phyloP scores from a whole-genome alignment of 306 rosid species.

The Acacia acuminata region DNA sequence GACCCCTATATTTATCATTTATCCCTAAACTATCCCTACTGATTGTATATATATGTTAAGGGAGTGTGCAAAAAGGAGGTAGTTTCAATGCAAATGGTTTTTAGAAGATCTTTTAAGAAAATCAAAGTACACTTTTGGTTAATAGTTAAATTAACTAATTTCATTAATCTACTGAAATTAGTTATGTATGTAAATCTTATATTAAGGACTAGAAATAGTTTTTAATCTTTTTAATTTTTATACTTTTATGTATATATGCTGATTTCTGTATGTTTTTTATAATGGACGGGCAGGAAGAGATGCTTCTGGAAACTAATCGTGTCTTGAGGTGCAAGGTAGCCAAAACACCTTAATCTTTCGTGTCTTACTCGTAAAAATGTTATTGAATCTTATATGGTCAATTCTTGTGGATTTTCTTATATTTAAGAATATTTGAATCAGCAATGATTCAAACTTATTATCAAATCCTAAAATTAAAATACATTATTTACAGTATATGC shows the following conservation, averaged over 20 bases:
- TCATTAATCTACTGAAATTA: too few relatives aligned
- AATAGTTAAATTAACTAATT: too few relatives aligned
- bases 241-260: neutral
- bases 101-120: too few relatives aligned
- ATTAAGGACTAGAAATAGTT: neutral
- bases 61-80: too few relatives aligned
- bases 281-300: slow-evolving; percentile 56
- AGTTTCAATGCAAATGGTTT: too few relatives aligned
- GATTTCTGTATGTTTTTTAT: neutral
- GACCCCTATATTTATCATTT: too few relatives aligned
- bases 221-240: neutral
- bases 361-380: neutral
- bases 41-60: too few relatives aligned
- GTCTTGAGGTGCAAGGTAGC: slow-evolving; percentile 61
- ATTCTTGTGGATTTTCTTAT: neutral
- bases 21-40: too few relatives aligned
- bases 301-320: slow-evolving; percentile 61
- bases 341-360: neutral
- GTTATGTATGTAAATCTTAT: too few relatives aligned
- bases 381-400: neutral
- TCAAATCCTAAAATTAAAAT: neutral
- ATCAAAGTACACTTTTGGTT: too few relatives aligned
- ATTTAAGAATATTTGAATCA: neutral
- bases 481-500: neutral
- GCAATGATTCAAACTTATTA: neutral